Base-by-base conservation (phyloP, 345 rosid species). In the Gossypium longicalyx region DNA sequence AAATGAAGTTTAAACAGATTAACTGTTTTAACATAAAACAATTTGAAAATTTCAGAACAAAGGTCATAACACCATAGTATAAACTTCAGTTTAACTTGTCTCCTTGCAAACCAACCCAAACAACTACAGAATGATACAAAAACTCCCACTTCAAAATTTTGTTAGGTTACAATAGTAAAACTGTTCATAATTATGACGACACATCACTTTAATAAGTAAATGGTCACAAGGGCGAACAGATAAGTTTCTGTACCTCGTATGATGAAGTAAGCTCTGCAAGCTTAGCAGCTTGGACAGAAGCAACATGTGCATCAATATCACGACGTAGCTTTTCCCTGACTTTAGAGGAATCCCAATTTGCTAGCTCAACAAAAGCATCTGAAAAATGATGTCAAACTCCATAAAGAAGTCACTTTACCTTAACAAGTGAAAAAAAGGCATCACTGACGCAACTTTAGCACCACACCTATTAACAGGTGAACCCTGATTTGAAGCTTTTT, bases 291-390 rank as follows among this genome's bases (percentile, higher is more conserved):
- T 91, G 92, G 63, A 91, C 97, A 59, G 91, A 82, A 78, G 89
- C 87, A 83, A 91, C 80, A 81, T 96, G 95, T 9, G 86, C 92
- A 80, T 96, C 97, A 54, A 96, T 83, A 79, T 93, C 99, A 78
- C 89, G 99, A 76, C 72, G 81, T 82, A 96, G 91, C 79, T 90
- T 91, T 73, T 93, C 98, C 79, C 85, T 81, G 27, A 69, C 84
- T 86, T 88, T 96, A 77, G 92, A 83, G 53, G 90, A 80, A 85
- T 93, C 97, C 99, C 99, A 93, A 6, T 87, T 86, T 79, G 99
- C 97, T 90, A 85, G 92, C 78, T 83, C 87, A 82, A 96, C 82
- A 56, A 88, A 76, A 74, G 89, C 92, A 89, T 89, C 99, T 96
- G 89, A 80, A 25, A 67, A 66, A 43, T 19, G 17, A 44, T 2